Base-by-base conservation (phyloP, 352 stramenopile species). In the Phytopythium cucurbitacearum region DNA sequence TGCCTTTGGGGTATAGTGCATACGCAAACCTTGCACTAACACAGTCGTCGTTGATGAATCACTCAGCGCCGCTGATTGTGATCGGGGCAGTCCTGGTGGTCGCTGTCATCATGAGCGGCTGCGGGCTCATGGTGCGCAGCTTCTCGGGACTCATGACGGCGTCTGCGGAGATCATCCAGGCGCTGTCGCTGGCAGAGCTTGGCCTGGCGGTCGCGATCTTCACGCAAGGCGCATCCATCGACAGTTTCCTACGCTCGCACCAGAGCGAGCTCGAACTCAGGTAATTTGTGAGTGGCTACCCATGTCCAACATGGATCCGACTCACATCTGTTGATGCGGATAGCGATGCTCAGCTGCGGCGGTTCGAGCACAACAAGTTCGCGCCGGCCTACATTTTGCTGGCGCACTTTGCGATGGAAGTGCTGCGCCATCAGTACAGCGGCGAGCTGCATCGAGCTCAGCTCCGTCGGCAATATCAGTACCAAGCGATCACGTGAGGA, bases 361-460 rank as follows among this genome's bases (percentile, higher is more conserved):
- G 69, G 9, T 80, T 87, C 39, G 74, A 90, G 50, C 46, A 64
- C 39, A 80, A 86, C 70, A 89, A 90, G 58, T 90, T 83, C 52
- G 65, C 87, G 16, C 82, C 77, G 10, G 79, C 77, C 37, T 92
- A 89, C 53, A 44, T 79, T n/a, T 57, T 92, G 56, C 51, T 92
- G 5, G 73, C 54, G 0, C 54, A 90, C 8, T 88, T 85, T 40
- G 60, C 60, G 6, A 90, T 92, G 82, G 82, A 92, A 65, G 64
- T 83, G 38, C 43, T 90, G n/a, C 79, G 82, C 53, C 85, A 86
- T 66, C 82, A 80, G 48, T 90, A 82, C 67, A 90, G 76, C 47
- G 80, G 64, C 7, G 76, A 71, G 21, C 63, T 85, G 36, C 73
- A 78, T 40, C 71, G 76, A 37, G 65, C 67, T 9, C 66, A 76